phyloP scores from a whole-genome alignment of 768 basidiomycete species.

The Naganishia kalamii region DNA sequence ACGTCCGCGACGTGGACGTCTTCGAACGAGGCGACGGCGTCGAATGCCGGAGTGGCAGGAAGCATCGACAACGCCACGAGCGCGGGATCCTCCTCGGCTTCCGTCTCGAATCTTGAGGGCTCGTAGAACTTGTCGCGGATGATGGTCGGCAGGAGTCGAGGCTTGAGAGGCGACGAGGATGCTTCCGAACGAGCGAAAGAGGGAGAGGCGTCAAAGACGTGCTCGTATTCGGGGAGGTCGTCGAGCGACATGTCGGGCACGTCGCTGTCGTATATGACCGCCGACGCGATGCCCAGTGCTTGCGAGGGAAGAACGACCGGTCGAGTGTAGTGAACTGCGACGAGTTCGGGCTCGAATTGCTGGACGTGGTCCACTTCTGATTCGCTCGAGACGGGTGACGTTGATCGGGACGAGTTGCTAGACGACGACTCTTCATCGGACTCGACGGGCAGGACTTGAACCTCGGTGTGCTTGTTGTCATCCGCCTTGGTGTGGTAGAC shows the following conservation, averaged over 20 bases:
- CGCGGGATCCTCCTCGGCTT: neutral
- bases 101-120: constrained; percentile 6
- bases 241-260: neutral
- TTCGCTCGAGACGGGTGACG: constrained; percentile 5
- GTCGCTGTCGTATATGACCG: neutral
- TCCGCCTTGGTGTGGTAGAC: neutral
- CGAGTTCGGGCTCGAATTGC: neutral
- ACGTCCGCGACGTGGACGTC: neutral
- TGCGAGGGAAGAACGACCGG: neutral
- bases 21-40: neutral
- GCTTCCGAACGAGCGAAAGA: neutral
- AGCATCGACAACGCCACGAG: neutral
- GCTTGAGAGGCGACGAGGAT: constrained; percentile 7
- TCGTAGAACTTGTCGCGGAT: constrained; percentile 15
- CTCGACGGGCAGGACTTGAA: constrained; percentile 9
- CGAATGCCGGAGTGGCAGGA: neutral
- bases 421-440: neutral
- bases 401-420: neutral
- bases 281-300: neutral
- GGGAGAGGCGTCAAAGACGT: neutral
- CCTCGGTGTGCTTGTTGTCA: neutral
- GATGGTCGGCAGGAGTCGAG: constrained; percentile 10
- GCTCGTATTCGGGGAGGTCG: neutral
- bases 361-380: neutral
- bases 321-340: neutral